Percentiles rank a stretch among this genome's conserved stretches.
These are phyloP conservation scores for Pholiota molesta DNA, from an alignment of 768 basidiomycete species.

Conservation along the genomic window DNA sequence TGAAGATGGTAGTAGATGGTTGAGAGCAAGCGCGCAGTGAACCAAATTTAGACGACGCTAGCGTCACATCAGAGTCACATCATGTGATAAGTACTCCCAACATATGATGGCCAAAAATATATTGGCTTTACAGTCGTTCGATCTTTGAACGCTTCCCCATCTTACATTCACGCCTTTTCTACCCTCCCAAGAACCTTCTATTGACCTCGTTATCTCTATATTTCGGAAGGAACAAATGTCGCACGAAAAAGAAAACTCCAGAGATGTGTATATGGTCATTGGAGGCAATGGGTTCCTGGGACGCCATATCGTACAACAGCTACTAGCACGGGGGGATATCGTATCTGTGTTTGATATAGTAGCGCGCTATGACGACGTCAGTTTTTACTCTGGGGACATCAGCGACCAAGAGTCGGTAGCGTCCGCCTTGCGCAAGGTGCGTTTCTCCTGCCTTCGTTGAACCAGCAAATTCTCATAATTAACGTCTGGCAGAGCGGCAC, in stretches of 20 bases:
- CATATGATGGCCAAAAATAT: no score
- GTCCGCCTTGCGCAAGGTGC: conserved; percentile 73
- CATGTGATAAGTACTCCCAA: no score
- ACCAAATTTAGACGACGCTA: no score
- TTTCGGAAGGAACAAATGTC: conserved; percentile 21
- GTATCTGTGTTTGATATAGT: conserved; percentile 93
- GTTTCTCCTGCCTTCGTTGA: conserved; percentile 23
- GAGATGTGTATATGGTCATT: conserved; percentile 86
- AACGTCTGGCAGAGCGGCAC: conserved; percentile 62
- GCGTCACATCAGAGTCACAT: no score
- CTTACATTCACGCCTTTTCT: neutral
- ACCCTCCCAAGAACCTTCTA: conserved; percentile 12
- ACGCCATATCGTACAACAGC: conserved; percentile 85
- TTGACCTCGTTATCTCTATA: neutral
- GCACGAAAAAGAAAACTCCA: conserved; percentile 29
- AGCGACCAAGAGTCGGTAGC: conserved; percentile 74
- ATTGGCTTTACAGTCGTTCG: no score
- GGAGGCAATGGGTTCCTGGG: conserved; percentile 95
- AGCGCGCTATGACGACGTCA: conserved; percentile 84
- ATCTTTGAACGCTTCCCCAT: no score
- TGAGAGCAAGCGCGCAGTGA: no score
- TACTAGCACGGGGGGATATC: conserved; percentile 75
- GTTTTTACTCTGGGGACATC: conserved; percentile 91
- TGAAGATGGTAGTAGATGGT: no score
- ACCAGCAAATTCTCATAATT: neutral